phyloP scores from a whole-genome alignment of 2,329 filamentous ascomycete species.

The Cryphonectria parasitica region DNA sequence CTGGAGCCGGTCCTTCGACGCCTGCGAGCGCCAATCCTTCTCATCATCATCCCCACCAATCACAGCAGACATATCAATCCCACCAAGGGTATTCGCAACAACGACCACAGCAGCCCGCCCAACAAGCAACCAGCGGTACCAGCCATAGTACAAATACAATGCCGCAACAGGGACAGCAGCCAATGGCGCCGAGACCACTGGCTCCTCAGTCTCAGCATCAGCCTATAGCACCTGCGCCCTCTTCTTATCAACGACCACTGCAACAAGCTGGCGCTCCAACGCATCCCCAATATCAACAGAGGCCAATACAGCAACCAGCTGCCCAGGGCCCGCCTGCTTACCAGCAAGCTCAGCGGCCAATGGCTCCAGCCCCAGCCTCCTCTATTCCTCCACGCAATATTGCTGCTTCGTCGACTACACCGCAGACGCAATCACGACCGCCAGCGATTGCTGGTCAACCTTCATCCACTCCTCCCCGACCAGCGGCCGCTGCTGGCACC shows the following conservation, averaged over 20 bases:
- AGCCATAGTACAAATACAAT: slow-evolving; percentile 8
- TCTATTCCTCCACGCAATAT: slow-evolving; percentile 9
- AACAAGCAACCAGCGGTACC: slow-evolving; percentile 14
- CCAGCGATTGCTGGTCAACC: slow-evolving; percentile 12
- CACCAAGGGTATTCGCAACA: slow-evolving; percentile 19
- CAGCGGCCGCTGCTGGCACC: slow-evolving; percentile 4
- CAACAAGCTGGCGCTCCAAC: slow-evolving; percentile 21
- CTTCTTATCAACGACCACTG: slow-evolving; percentile 21
- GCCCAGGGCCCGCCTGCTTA: slow-evolving; percentile 18
- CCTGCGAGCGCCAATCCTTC: slow-evolving; percentile 11
- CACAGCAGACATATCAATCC: slow-evolving; percentile 28
- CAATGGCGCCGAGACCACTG: slow-evolving; percentile 9
- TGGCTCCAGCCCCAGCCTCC: slow-evolving; percentile 7
- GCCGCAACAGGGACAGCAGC: slow-evolving; percentile 5
- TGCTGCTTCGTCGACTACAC: neutral
- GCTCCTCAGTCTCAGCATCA: slow-evolving; percentile 24
- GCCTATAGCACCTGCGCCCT: slow-evolving; percentile 26
- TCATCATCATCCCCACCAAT: slow-evolving; percentile 25
- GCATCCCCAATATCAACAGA: slow-evolving; percentile 23
- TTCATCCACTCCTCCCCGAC: slow-evolving; percentile 13
- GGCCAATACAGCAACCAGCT: slow-evolving; percentile 22
- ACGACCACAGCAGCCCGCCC: slow-evolving; percentile 22
- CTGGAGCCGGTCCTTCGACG: slow-evolving; percentile 15
- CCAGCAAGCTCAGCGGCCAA: slow-evolving; percentile 19
- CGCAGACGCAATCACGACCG: slow-evolving; percentile 20